phyloP scores from a whole-genome alignment of 176 grass and related monocot species.

The Bothriochloa decipiens region DNA sequence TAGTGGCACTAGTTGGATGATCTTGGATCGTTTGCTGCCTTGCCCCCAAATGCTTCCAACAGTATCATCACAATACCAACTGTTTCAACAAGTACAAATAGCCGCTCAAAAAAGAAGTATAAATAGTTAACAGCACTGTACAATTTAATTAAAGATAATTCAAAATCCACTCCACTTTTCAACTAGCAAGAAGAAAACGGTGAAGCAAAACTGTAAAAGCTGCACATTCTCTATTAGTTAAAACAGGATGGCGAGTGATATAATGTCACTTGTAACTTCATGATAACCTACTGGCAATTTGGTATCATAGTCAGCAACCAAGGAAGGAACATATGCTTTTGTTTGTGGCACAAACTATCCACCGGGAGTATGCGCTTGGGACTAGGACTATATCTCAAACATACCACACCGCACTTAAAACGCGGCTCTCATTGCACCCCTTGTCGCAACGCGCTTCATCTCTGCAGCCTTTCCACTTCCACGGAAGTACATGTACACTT shows the following conservation, averaged over 20 bases:
- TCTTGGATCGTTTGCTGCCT: background rate
- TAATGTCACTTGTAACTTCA: conserved; percentile 32
- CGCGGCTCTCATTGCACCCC: conserved; percentile 75
- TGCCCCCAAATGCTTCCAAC: background rate
- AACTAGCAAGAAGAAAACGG: background rate
- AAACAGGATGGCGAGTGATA: background rate
- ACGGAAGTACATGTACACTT: conserved; percentile 99
- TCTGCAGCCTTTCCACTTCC: conserved; percentile 90
- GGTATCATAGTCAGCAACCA: conserved; percentile 30
- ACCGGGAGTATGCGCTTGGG: conserved; percentile 10
- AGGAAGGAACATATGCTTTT: conserved; percentile 18
- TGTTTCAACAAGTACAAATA: background rate
- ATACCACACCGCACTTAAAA: conserved; percentile 50
- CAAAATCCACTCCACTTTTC: background rate
- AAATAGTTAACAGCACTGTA: background rate
- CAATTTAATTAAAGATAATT: background rate
- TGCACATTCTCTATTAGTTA: conserved; percentile 45
- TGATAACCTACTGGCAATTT: conserved; percentile 38
- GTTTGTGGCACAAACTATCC: conserved; percentile 31
- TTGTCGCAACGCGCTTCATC: conserved; percentile 76
- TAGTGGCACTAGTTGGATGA: background rate
- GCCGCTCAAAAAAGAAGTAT: background rate
- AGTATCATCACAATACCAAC: background rate
- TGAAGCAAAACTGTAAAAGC: conserved; percentile 6
- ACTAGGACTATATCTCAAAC: conserved; percentile 39